Conservation (phyloP, 805 yeast species). For the Kuraishia ogatae region DNA sequence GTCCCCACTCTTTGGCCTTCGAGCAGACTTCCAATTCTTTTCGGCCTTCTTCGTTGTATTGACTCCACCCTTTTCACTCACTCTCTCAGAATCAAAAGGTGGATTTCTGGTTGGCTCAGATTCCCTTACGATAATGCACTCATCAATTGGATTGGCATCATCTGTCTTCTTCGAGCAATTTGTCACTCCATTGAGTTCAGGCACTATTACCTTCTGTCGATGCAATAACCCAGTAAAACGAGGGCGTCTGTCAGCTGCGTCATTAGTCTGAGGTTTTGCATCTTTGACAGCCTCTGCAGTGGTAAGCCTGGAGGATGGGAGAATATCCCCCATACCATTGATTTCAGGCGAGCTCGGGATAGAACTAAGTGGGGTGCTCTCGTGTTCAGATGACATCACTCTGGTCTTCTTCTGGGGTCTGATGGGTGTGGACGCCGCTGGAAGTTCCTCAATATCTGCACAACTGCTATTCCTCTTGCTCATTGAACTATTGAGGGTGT, state of each 20-base stretch:
- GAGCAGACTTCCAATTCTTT: not conserved
- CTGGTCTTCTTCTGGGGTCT: not conserved
- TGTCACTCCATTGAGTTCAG: conserved; percentile 4
- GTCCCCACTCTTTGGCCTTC: not conserved
- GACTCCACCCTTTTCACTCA: too few relatives aligned
- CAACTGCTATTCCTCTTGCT: conserved; percentile 3
- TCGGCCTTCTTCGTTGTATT: not conserved
- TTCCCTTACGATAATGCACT: not conserved
- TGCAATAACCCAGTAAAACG: not conserved
- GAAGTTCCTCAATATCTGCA: not conserved
- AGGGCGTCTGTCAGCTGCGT: not conserved
- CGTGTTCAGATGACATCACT: not conserved
- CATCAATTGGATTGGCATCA: conserved; percentile 5
- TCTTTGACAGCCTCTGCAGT: not conserved
- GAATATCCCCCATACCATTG: not conserved
- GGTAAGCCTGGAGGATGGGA: not conserved
- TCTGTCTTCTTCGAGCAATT: conserved; percentile 9
- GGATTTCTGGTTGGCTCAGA: not conserved
- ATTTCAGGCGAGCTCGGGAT: not conserved
- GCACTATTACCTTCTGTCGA: not conserved
- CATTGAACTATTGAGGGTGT: conserved; percentile 3
- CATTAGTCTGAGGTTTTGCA: not conserved
- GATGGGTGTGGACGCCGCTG: not conserved
- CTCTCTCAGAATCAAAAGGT: not conserved
- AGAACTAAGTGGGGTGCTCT: not conserved